Percentiles rank a stretch among this genome's conserved stretches.
These are phyloP conservation scores for Metschnikowia proteae DNA, from an alignment of 805 yeast genomes.

Conservation along the genomic window DNA sequence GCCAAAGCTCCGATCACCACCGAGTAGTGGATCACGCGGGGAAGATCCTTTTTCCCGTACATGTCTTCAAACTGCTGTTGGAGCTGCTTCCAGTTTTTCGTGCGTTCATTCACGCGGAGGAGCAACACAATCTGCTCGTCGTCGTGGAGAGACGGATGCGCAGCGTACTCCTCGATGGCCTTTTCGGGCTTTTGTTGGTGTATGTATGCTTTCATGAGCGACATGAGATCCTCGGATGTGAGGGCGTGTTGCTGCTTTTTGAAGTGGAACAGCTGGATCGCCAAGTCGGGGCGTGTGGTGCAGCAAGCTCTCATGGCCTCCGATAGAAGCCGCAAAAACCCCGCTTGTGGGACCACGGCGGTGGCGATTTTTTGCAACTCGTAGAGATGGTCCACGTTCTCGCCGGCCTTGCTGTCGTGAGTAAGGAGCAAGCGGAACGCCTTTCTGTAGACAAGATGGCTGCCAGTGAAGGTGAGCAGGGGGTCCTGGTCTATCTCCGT, in stretches of 20 bases:
- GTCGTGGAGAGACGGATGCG: slow-evolving; percentile 39
- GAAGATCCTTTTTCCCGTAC: slow-evolving; percentile 52
- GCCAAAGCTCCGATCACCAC: slow-evolving; percentile 62
- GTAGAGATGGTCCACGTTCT: neutral
- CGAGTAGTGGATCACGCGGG: slow-evolving; percentile 53
- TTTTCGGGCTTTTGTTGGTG: slow-evolving; percentile 19
- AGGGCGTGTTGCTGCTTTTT: neutral
- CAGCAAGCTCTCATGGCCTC: slow-evolving; percentile 1
- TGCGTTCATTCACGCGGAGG: slow-evolving; percentile 42
- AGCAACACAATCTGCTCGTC: slow-evolving; percentile 48
- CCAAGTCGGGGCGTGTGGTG: neutral
- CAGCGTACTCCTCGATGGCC: slow-evolving; percentile 29
- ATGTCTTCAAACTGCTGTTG: slow-evolving; percentile 55
- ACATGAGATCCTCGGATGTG: slow-evolving; percentile 24
- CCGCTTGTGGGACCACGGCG: neutral
- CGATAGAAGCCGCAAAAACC: neutral
- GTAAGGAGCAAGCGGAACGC: slow-evolving; percentile 17
- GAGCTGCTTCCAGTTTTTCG: slow-evolving; percentile 50
- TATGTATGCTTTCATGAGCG: slow-evolving; percentile 29
- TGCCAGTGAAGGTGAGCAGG: slow-evolving; percentile 15
- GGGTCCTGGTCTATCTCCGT: slow-evolving; percentile 19
- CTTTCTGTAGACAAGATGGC: slow-evolving; percentile 15
- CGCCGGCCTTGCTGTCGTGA: neutral
- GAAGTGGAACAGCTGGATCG: neutral
- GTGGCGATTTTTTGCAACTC: neutral